Evolutionary conservation across 495 filamentous ascomycete species (phyloP).

Genomic region (Jackrogersella minutella): DNA sequence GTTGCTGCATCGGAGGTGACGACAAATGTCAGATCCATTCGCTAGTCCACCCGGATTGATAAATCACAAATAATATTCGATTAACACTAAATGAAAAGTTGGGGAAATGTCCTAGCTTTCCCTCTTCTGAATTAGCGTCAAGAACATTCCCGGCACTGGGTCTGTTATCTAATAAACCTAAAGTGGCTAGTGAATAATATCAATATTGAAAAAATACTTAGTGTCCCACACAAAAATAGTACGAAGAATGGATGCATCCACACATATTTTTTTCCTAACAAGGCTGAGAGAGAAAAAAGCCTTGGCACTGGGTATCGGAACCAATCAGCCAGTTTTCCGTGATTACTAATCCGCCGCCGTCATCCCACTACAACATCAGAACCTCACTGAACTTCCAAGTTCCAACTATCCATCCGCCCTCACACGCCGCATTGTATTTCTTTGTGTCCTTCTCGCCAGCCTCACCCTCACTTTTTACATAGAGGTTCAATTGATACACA

Average conservation of each 20-base stretch:
- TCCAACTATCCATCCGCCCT: slow-evolving; percentile 17
- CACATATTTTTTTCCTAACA: background rate
- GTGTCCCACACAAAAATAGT: background rate
- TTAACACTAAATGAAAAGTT: background rate
- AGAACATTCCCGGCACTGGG: background rate
- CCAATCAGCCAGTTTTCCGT: slow-evolving; percentile 19
- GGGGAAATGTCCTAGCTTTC: slow-evolving; percentile 1
- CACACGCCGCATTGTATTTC: slow-evolving; percentile 19
- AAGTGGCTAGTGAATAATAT: background rate
- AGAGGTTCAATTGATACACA: slow-evolving; percentile 33
- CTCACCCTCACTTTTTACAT: slow-evolving; percentile 12
- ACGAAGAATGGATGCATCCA: background rate
- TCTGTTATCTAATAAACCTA: background rate
- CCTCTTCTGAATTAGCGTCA: background rate
- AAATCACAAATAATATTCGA: slow-evolving; percentile 8
- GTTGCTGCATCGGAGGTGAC: slow-evolving; percentile 25
- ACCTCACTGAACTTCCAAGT: no score
- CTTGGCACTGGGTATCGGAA: slow-evolving; percentile 11
- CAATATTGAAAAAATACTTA: slow-evolving; percentile 4
- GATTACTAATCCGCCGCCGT: slow-evolving; percentile 37
- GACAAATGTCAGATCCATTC: slow-evolving; percentile 26
- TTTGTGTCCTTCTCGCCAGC: slow-evolving; percentile 36
- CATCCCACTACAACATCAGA: slow-evolving; percentile 42
- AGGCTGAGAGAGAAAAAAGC: slow-evolving; percentile 29
- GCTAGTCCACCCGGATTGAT: slow-evolving; percentile 21